A percentile compares a stretch with the other conserved stretches of the same genome.
These are phyloP conservation scores for Udeniomyces megalosporus DNA, from an alignment of 768 basidiomycete species.

Conservation along the genomic window DNA sequence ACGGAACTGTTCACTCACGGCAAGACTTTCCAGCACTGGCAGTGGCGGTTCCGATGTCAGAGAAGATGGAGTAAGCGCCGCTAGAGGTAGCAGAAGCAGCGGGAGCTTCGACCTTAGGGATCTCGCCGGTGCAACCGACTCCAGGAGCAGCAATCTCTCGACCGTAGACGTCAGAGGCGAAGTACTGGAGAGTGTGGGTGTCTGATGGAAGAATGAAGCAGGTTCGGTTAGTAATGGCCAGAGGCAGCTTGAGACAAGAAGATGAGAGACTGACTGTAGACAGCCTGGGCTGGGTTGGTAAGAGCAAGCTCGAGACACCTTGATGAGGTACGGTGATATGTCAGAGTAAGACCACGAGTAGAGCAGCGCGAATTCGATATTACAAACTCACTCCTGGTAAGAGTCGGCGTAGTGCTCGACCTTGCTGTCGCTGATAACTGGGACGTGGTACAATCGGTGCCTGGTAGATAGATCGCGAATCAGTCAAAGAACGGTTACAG, in stretches of 20 bases:
- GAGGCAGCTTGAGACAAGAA: no score
- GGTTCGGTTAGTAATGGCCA: no score
- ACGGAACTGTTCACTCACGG: not conserved
- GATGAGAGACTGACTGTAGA: no score
- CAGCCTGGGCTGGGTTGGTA: slow-evolving; percentile 22
- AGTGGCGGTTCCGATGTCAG: not conserved
- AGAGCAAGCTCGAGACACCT: slow-evolving; percentile 23
- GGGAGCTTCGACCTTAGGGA: not conserved
- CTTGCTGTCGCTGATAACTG: slow-evolving; percentile 19
- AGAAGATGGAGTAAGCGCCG: no score
- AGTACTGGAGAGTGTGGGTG: slow-evolving; percentile 27
- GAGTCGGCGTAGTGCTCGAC: slow-evolving; percentile 21
- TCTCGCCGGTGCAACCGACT: not conserved
- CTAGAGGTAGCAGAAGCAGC: not conserved
- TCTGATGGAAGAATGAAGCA: no score
- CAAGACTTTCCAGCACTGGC: not conserved
- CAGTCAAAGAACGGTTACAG: no score
- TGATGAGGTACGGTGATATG: slow-evolving; percentile 19
- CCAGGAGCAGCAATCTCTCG: not conserved
- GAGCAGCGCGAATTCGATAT: no score
- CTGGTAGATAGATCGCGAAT: no score
- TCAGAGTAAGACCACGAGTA: slow-evolving; percentile 6
- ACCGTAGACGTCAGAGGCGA: slow-evolving; percentile 20
- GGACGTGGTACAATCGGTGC: slow-evolving; percentile 29
- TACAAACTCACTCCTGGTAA: not conserved